Conservation (phyloP, 257 asterid species). For the Nicotiana attenuata region DNA sequence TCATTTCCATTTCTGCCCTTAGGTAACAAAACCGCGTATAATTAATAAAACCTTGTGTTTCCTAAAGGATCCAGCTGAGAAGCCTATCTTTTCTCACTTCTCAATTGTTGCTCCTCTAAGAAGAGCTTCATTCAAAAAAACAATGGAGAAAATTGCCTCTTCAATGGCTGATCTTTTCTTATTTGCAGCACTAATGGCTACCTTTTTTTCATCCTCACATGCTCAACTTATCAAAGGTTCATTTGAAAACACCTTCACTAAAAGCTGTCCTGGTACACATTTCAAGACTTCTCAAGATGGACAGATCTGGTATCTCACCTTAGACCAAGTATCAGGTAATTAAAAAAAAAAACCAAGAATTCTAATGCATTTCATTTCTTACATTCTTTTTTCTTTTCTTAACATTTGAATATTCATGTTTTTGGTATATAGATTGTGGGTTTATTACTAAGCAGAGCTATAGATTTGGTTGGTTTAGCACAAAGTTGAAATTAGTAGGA, state of each 20-base stretch:
- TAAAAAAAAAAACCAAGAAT: neutral
- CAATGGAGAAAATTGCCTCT: conserved; percentile 43
- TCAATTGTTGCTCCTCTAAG: neutral
- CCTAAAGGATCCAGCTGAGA: conserved; percentile 20
- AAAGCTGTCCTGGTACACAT: conserved; percentile 65
- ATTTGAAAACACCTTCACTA: conserved; percentile 67
- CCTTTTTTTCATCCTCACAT: conserved; percentile 17
- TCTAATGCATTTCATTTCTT: neutral
- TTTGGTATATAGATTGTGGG: conserved; percentile 61
- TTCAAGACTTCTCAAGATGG: conserved; percentile 91
- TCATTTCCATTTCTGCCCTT: conserved; percentile 15
- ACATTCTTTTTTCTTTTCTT: no score
- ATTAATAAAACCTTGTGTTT: conserved; percentile 7
- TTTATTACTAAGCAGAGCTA: conserved; percentile 70
- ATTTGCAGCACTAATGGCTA: conserved; percentile 19
- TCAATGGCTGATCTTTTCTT: conserved; percentile 26
- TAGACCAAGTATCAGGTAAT: conserved; percentile 65
- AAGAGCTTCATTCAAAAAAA: neutral
- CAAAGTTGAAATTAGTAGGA: conserved; percentile 75
- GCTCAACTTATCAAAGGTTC: conserved; percentile 28
- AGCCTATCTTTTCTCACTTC: conserved; percentile 1
- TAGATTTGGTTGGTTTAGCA: conserved; percentile 98
- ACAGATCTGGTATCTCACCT: conserved; percentile 80
- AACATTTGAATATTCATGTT: neutral
- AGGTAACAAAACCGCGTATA: conserved; percentile 10